Evolutionary conservation across 805 yeast genomes (phyloP).

Genomic region (Starmerella vaccinii): DNA sequence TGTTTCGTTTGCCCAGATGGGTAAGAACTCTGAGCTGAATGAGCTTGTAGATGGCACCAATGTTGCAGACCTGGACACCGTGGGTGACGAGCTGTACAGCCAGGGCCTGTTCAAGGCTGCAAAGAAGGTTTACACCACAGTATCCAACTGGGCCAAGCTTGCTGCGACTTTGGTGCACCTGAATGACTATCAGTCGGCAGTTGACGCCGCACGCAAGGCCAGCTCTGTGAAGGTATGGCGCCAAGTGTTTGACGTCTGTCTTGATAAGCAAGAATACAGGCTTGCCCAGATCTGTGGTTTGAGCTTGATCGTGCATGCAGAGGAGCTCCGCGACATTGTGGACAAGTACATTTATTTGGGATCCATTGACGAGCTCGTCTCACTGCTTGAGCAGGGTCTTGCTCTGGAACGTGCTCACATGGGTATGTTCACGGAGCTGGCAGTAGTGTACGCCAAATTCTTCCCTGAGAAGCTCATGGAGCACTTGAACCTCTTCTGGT

Average conservation of each 20-base stretch:
- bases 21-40: slow-evolving; percentile 68
- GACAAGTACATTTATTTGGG: slow-evolving; percentile 80
- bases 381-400: slow-evolving; percentile 89
- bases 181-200: slow-evolving; percentile 90
- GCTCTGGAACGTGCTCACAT: slow-evolving; percentile 97
- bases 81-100: slow-evolving; percentile 84
- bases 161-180: slow-evolving; percentile 93
- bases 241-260: slow-evolving; percentile 93
- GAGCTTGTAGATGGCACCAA: slow-evolving; percentile 74
- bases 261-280: slow-evolving; percentile 88
- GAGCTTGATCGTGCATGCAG: slow-evolving; percentile 94
- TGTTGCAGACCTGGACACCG: slow-evolving; percentile 82
- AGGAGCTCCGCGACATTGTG: slow-evolving; percentile 85
- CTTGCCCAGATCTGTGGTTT: slow-evolving; percentile 97
- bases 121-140: slow-evolving; percentile 69
- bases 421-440: slow-evolving; percentile 99
- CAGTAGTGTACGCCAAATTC: slow-evolving; percentile 81
- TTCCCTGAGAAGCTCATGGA: slow-evolving; percentile 86
- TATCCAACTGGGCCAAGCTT: slow-evolving; percentile 88
- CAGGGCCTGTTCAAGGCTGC: slow-evolving; percentile 85
- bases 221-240: slow-evolving; percentile 91
- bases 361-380: slow-evolving; percentile 79
- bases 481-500: slow-evolving; percentile 95
- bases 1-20: slow-evolving; percentile 73
- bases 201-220: slow-evolving; percentile 97